A percentile compares a stretch with the other conserved stretches of the same genome.
phyloP scores from a whole-genome alignment of 768 basidiomycete genomes.

The Macrocybe gigantea region DNA sequence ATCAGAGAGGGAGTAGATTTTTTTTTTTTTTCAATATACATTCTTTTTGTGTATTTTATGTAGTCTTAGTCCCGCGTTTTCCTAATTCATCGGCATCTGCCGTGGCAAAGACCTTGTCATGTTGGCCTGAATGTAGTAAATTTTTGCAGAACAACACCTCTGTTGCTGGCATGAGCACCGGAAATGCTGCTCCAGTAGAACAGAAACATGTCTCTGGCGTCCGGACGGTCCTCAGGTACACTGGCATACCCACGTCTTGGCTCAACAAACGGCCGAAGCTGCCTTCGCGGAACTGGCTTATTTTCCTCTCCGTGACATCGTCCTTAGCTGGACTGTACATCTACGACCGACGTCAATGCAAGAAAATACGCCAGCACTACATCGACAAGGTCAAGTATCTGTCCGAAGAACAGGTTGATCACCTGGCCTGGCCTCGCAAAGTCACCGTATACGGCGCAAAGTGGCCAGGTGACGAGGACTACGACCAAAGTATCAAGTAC shows the following conservation, averaged over 20 bases:
- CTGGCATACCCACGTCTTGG: slow-evolving; percentile 69
- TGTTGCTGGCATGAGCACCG: slow-evolving; percentile 15
- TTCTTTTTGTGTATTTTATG: not conserved
- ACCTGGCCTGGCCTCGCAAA: slow-evolving; percentile 65
- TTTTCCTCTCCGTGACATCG: slow-evolving; percentile 78
- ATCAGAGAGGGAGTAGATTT: slow-evolving; percentile 27
- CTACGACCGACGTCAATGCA: slow-evolving; percentile 85
- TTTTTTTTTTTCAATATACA: slow-evolving; percentile 1
- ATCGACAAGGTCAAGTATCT: slow-evolving; percentile 73
- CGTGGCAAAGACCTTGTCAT: too few species aligned
- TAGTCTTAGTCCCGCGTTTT: too few species aligned
- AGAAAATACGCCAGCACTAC: slow-evolving; percentile 70
- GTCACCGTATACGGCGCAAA: slow-evolving; percentile 84
- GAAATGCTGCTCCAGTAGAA: slow-evolving; percentile 13
- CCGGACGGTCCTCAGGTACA: slow-evolving; percentile 59
- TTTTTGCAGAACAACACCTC: not conserved
- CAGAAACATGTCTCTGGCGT: slow-evolving; percentile 43
- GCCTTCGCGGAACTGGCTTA: slow-evolving; percentile 91
- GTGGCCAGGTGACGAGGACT: slow-evolving; percentile 95
- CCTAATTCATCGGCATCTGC: too few species aligned
- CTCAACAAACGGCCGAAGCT: slow-evolving; percentile 79
- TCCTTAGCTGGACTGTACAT: slow-evolving; percentile 67
- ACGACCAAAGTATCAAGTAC: slow-evolving; percentile 75
- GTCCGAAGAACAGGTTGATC: slow-evolving; percentile 60
- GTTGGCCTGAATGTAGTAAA: too few species aligned